These are phyloP conservation scores for Rhodotorula mucilaginosa DNA, from an alignment of 1,284 basidiomycete species.

Conservation along the genomic window DNA sequence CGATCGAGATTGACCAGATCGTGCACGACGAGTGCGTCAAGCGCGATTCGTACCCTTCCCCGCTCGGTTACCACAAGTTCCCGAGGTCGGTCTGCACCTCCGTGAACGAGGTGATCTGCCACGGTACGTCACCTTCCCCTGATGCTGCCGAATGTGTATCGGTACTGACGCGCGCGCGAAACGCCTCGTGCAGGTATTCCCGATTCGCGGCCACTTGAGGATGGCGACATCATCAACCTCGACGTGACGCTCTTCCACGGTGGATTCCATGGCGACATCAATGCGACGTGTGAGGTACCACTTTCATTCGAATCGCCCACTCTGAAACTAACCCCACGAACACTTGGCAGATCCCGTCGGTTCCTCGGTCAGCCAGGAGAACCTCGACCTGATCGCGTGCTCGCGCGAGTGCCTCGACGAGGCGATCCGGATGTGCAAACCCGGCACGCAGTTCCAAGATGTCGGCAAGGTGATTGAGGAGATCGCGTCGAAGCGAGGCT, in stretches of 20 bases:
- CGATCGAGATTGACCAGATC: slow-evolving; percentile 89
- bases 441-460: slow-evolving; percentile 52
- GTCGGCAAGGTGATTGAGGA: slow-evolving; percentile 63
- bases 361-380: slow-evolving; percentile 57
- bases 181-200: slow-evolving; percentile 65
- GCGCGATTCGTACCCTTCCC: slow-evolving; percentile 87
- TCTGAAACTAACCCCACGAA: neutral
- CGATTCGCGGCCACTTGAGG: slow-evolving; percentile 75
- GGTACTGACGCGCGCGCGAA: neutral
- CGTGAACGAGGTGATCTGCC: slow-evolving; percentile 95
- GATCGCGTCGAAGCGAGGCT: slow-evolving; percentile 72
- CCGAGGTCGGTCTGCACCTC: slow-evolving; percentile 94
- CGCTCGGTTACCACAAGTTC: slow-evolving; percentile 86
- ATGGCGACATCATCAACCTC: slow-evolving; percentile 92
- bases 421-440: slow-evolving; percentile 56
- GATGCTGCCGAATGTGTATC: neutral
- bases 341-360: slow-evolving; percentile 27
- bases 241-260: slow-evolving; percentile 67
- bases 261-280: slow-evolving; percentile 81
- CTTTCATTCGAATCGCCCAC: neutral
- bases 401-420: slow-evolving; percentile 78
- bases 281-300: slow-evolving; percentile 55
- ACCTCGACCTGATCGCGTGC: slow-evolving; percentile 68
- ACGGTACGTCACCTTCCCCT: slow-evolving; percentile 50
- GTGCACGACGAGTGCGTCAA: slow-evolving; percentile 93